Evolutionary conservation across 2,329 filamentous ascomycete species (phyloP), one percentile per base, ranked within the genome.

Genomic region (Penicillium griseofulvum): DNA sequence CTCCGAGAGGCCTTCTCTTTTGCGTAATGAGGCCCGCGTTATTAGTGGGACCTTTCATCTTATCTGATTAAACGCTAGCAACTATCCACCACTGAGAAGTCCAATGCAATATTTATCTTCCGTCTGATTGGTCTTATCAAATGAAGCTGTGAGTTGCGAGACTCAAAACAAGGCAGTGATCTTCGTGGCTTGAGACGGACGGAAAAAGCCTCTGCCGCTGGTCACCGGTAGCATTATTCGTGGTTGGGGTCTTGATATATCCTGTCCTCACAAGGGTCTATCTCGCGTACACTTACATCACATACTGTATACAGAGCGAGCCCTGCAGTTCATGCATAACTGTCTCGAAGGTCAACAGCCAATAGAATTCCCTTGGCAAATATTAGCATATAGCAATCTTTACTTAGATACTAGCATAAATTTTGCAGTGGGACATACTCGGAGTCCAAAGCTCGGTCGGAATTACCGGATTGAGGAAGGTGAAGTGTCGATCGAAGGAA

Each of bases 31-130:
- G 42, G 28, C 16, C 48, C 37, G 14, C 48, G 8, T 50, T 39
- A 50, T 42, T 50, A 42, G 48, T 29, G 48, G 17, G 31, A 16
- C 5, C 19, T 19, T 42, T 50, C 48, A 50, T 50, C 48, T 50
- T 50, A 50, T 50, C 48, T 50, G 48, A 50, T 50, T 38, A 31
- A 39, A 17, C 34, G 48, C 48, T 33, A 42, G 17, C 19, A 10
- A 6, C 3, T 16, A 4, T 34, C 31, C 31, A 12, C 37, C 37
- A 50, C 28, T 50, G 19, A 29, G 28, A 36, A 19, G 17, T 14
- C 19, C 41, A 33, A 29, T 11, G 26, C n/a, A n/a, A 50, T 22
- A 36, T 50, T 43, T 12, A 42, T 14, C 19, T 11, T 14, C 9
- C 16, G 5, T 31, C 5, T 42, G 28, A 50, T 50, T 50, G 48